Base-by-base conservation (phyloP, 495 filamentous ascomycete species). In the Talaromyces adpressus region DNA sequence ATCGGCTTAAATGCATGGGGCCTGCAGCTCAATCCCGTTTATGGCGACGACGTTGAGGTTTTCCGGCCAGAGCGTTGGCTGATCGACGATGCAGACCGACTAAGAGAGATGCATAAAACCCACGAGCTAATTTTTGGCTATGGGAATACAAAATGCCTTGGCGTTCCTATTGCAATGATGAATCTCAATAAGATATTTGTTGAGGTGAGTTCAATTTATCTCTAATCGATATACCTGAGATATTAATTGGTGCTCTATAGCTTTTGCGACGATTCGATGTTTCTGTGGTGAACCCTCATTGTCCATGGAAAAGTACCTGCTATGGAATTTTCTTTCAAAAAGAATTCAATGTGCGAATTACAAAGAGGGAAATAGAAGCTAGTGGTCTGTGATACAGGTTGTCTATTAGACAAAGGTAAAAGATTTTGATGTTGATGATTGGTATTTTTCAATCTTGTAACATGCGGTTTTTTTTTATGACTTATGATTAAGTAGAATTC, bases 251-350 rank as follows among this genome's bases (percentile, higher is more conserved):
- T 32, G 2, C 22, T 57, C 27, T 34, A 1, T 32, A 57, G 54
- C 54, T 57, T n/a, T 18, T 57, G 11, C 25, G 54, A 27, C 25
- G 30, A 29, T 57, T 57, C 27, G 54, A 57, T 18, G 30, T 32
- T 18, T 29, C 54, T 57, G 30, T 57, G 11, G 54, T 27, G 22
- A 57, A 57, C 54, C 54, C 54, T 5, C 54, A 57, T 32, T 34
- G n/a, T 12, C 22, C 54, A 32, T 57, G 54, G 54, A 66, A 29
- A 51, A 59, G 36, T 54, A 6, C 63, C 77, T 34, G 85, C 87
- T 61, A 66, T 14, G 89, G 86, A 62, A 83, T 91, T 63, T 89
- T 88, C 70, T 84, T 67, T 51, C 59, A 64, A 22, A 41, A 32
- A 8, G 65, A 63, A 56, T 62, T 66, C 61, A 14, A 61, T 61